Percentiles rank a stretch among this genome's conserved stretches.
Conservation (phyloP, 2,329 filamentous ascomycete genomes). For the Seiridium unicorne region DNA sequence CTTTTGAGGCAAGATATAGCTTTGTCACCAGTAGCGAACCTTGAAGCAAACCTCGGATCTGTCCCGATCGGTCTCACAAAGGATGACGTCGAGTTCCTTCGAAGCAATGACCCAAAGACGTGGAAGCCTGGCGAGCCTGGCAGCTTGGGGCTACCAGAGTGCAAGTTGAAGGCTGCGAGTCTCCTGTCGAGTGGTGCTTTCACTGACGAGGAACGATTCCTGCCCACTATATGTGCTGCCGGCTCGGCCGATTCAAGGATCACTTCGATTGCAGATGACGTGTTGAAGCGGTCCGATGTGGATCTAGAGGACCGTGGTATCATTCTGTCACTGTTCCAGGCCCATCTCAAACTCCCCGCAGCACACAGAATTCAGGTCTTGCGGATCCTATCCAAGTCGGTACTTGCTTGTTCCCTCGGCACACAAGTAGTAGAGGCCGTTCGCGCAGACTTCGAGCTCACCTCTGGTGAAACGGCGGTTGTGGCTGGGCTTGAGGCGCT, state of each 20-base stretch:
- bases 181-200: slow-evolving; percentile 87
- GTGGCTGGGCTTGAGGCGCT: slow-evolving; percentile 68
- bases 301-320: slow-evolving; percentile 68
- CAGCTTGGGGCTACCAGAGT: slow-evolving; percentile 66
- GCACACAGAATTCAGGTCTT: slow-evolving; percentile 78
- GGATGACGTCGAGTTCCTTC: slow-evolving; percentile 69
- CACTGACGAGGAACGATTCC: slow-evolving; percentile 75
- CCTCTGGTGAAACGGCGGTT: slow-evolving; percentile 26
- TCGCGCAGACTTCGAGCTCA: slow-evolving; percentile 58
- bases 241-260: slow-evolving; percentile 80
- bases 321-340: slow-evolving; percentile 65
- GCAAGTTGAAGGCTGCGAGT: slow-evolving; percentile 66
- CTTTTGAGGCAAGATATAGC: slow-evolving; percentile 55
- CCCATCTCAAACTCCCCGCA: slow-evolving; percentile 72
- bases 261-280: slow-evolving; percentile 81
- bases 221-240: slow-evolving; percentile 80
- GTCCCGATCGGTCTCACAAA: slow-evolving; percentile 57
- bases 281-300: slow-evolving; percentile 76
- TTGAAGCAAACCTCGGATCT: slow-evolving; percentile 25
- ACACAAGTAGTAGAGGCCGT: slow-evolving; percentile 68
- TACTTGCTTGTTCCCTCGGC: slow-evolving; percentile 67
- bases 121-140: slow-evolving; percentile 62
- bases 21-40: slow-evolving; percentile 21
- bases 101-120: slow-evolving; percentile 64
- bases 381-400: slow-evolving; percentile 72